A percentile compares a stretch with the other conserved stretches of the same genome.
Evolutionary conservation across 345 rosid species (phyloP).

Genomic region (Gossypium ekmanianum): DNA sequence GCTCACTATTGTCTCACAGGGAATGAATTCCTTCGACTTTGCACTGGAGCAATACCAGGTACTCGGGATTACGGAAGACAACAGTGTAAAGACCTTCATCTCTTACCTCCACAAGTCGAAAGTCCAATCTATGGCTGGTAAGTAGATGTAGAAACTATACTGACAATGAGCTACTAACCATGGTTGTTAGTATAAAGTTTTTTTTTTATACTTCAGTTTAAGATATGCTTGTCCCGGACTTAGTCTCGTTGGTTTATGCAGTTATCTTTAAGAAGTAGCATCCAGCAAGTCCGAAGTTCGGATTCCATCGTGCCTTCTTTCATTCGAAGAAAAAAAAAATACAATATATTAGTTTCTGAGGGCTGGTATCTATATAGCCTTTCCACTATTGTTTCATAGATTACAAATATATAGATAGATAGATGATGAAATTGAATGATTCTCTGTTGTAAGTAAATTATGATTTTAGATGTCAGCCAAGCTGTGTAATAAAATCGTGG

Average conservation of each 20-base stretch:
- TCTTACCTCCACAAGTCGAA: slow-evolving; percentile 77
- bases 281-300: not conserved
- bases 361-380: not conserved
- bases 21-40: slow-evolving; percentile 79
- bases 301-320: not conserved
- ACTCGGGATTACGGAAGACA: slow-evolving; percentile 73
- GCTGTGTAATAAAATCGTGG: slow-evolving; percentile 5
- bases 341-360: not conserved
- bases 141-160: not conserved
- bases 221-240: not conserved
- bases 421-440: not conserved
- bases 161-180: not conserved
- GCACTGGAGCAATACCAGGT: slow-evolving; percentile 84
- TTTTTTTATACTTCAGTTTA: not conserved
- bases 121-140: slow-evolving; percentile 81
- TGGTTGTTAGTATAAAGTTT: slow-evolving; percentile 14
- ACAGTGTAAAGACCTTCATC: slow-evolving; percentile 80
- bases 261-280: not conserved
- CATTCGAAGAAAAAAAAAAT: not conserved
- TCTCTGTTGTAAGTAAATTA: not conserved
- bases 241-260: not conserved
- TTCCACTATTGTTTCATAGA: not conserved
- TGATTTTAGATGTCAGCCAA: not conserved
- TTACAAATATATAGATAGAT: not conserved
- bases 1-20: slow-evolving; percentile 86